Evolutionary conservation across 2,329 filamentous ascomycete species (phyloP), one percentile per base, ranked within the genome.

Genomic region (Cladosporium halotolerans): DNA sequence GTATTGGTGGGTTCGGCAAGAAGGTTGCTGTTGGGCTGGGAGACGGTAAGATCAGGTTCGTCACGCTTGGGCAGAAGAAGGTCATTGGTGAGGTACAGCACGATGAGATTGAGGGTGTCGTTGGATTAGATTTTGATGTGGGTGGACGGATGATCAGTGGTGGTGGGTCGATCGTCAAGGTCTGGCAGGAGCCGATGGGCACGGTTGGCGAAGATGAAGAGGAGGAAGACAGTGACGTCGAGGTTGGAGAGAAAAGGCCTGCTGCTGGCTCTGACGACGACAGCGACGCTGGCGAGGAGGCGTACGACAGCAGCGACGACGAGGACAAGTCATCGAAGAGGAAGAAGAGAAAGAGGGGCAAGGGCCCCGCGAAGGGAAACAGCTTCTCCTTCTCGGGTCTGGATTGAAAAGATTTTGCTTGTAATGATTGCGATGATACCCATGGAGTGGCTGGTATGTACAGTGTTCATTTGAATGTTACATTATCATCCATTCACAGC

Each of bases 111-210:
- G 92, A 97, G 66, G 87, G 86, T 2, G 90, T 96, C 3, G 80
- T 90, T 1, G 87, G 81, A 0, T 71, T 99, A 0, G 86, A 79
- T 1, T 95, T 97, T 59, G 93, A 97, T 71, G 85, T 86, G 47
- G 82, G 85, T 48, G 88, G 90, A 43, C 80, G 93, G 43, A 82
- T 99, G 77, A 89, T 99, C 61, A 95, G 85, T 63, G 91, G 89
- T 9, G 93, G 93, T 51, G 93, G 93, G 0, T 81, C 80, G 61
- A 83, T 84, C 0, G 81, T 99, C 58, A 96, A 96, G 70, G 84
- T 97, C 2, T 99, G 93, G 93, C 83, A 83, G 56, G 83, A 93
- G 66, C 80, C 85, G 56, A 75, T 79, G n/a, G 76, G 75, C 54
- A 68, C 77, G 2, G 76, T 79, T 18, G 75, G 73, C 2, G 77